These are phyloP conservation scores for Rosa rugosa DNA, from an alignment of 306 rosid genomes.

Conservation along the genomic window DNA sequence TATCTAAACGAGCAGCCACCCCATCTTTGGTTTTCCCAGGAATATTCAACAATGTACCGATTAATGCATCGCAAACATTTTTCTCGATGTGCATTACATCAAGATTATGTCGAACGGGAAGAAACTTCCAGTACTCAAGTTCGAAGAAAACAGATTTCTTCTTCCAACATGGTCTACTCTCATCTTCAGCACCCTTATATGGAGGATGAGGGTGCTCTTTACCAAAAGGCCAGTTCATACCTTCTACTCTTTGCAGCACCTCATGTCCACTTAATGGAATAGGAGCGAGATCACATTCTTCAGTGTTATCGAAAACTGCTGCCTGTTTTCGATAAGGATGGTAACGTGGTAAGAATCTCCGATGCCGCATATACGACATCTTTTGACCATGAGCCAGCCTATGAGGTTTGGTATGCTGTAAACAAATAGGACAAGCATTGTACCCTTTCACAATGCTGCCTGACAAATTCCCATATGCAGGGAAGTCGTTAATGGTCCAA, in stretches of 20 bases:
- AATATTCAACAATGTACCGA: neutral
- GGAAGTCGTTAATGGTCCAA: slow-evolving; percentile 8
- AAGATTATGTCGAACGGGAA: neutral
- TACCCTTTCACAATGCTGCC: neutral
- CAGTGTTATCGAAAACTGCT: neutral
- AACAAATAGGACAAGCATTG: neutral
- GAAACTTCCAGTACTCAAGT: neutral
- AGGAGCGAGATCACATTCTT: neutral
- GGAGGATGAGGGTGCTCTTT: too few relatives aligned
- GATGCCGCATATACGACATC: neutral
- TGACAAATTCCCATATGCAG: slow-evolving; percentile 1
- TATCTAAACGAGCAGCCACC: neutral
- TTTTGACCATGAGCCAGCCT: too few relatives aligned
- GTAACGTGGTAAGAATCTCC: neutral
- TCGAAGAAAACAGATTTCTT: slow-evolving; percentile 8
- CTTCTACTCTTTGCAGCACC: neutral
- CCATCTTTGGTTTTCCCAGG: neutral
- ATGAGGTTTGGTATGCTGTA: too few relatives aligned
- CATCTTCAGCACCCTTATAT: too few relatives aligned
- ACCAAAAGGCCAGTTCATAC: too few relatives aligned
- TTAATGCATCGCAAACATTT: neutral
- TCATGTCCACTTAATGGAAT: neutral
- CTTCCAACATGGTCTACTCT: slow-evolving; percentile 7
- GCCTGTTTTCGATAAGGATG: neutral
- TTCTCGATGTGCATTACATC: slow-evolving; percentile 16